These are phyloP conservation scores for Rhizoclosmatium globosum DNA, from an alignment of 192 early-diverging fungal genomes.

Conservation along the genomic window DNA sequence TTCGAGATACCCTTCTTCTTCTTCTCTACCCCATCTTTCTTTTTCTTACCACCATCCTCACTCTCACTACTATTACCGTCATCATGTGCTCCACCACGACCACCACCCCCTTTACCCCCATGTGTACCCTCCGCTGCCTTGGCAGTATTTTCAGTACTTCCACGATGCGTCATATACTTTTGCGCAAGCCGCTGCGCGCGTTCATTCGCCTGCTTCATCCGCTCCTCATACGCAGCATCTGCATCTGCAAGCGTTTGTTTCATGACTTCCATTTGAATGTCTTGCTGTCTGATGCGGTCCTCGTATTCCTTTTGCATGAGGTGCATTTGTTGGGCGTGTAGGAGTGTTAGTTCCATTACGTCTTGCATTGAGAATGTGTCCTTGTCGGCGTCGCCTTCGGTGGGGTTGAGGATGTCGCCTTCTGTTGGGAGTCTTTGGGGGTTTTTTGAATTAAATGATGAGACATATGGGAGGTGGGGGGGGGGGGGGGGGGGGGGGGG, in stretches of 20 bases:
- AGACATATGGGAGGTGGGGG: background rate
- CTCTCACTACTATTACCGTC: background rate
- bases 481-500: background rate
- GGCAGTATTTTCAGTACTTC: constrained; percentile 52
- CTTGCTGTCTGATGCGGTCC: constrained; percentile 39
- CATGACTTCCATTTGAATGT: constrained; percentile 42
- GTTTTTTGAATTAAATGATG: background rate
- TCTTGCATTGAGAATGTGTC: constrained; percentile 61
- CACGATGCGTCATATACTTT: constrained; percentile 46
- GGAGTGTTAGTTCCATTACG: constrained; percentile 67
- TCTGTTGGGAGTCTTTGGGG: background rate
- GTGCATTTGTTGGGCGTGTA: constrained; percentile 70
- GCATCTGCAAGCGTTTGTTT: constrained; percentile 38
- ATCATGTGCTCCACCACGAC: background rate
- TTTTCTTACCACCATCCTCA: constrained; percentile 39
- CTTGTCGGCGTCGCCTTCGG: constrained; percentile 34
- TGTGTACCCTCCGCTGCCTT: constrained; percentile 34
- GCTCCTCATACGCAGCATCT: constrained; percentile 42
- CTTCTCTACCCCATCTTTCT: constrained; percentile 30
- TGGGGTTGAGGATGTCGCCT: constrained; percentile 1
- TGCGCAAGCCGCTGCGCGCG: constrained; percentile 54
- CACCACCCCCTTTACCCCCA: constrained; percentile 2
- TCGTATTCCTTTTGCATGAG: constrained; percentile 61
- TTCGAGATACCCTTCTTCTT: constrained; percentile 13
- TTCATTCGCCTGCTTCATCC: constrained; percentile 45